Evolutionary conservation across 2,329 filamentous ascomycete genomes (phyloP).

Genomic region (Emericellopsis cladophorae): DNA sequence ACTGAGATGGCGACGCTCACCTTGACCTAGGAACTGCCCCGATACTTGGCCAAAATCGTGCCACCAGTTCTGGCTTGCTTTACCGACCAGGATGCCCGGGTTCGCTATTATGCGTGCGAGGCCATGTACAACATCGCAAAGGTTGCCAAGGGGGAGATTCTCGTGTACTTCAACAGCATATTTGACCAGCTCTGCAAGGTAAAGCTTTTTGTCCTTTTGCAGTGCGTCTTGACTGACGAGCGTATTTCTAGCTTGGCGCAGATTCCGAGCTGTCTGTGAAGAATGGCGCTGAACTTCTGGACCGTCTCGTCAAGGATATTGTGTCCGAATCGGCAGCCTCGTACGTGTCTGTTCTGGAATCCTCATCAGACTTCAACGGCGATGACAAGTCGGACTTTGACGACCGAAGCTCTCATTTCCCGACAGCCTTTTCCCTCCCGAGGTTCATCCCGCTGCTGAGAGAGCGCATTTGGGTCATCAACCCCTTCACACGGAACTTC

Average conservation of each 20-base stretch:
- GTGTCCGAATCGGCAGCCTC: conserved; percentile 90
- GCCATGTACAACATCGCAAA: conserved; percentile 99
- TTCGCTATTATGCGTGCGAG: conserved; percentile 96
- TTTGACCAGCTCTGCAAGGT: conserved; percentile 97
- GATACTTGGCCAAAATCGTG: conserved; percentile 86
- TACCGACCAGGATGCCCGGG: conserved; percentile 91
- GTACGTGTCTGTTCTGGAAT: conserved; percentile 80
- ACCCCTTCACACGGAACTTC: conserved; percentile 89
- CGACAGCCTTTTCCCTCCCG: conserved; percentile 82
- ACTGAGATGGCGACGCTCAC: not conserved
- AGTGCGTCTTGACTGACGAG: not conserved
- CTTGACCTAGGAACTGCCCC: conserved; percentile 64
- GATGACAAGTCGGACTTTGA: conserved; percentile 30
- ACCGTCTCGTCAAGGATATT: conserved; percentile 91
- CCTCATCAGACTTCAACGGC: conserved; percentile 28
- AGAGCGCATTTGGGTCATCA: conserved; percentile 87
- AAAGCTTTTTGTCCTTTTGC: conserved; percentile 5
- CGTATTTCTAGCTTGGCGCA: conserved; percentile 59
- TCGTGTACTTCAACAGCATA: conserved; percentile 96
- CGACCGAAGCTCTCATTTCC: conserved; percentile 37
- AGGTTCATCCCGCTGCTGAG: conserved; percentile 88
- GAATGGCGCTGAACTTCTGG: conserved; percentile 89
- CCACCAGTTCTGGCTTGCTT: conserved; percentile 96
- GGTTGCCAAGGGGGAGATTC: conserved; percentile 92
- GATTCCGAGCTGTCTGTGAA: conserved; percentile 96